Evolutionary conservation across 352 stramenopile species (phyloP), one percentile per base, ranked within the genome.

Genomic region (Phytopythium montanum): DNA sequence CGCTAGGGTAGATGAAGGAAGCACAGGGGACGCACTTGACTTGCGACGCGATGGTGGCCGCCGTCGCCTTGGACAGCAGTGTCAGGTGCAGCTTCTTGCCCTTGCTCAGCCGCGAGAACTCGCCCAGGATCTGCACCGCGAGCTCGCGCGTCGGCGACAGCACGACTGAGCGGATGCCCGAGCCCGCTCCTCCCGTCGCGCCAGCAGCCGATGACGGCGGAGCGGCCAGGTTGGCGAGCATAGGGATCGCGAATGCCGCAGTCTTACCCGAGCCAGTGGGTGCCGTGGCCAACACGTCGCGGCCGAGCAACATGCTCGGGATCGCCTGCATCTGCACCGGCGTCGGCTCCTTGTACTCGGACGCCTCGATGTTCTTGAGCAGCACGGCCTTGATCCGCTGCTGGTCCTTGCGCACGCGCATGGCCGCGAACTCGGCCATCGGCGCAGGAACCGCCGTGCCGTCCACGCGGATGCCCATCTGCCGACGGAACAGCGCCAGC

Each of bases 321-420:
- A 98, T 96, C 21, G 92, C 82, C 70, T 98, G 93, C 97, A 99
- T 99, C 74, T 99, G 98, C 65, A 99, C 98, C 4, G 97, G 81
- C 45, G 97, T 99, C 3, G 98, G 98, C 67, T 99, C 97, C 66
- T 98, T 98, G 91, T 98, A 99, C 63, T 93, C 82, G 26, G 87
- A 96, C 9, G 68, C 72, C 54, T 94, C 87, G 38, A 96, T 91
- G 66, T 94, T 96, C 38, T 83, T 72, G 25, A 96, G 68, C 18
- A 96, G 62, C 28, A 92, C 61, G 19, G 61, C 54, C 42, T 81
- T 85, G 68, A 94, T 81, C 46, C 77, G 72, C 58, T 93, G 73
- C 25, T 80, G 70, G 25, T 71, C 70, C 33, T 83, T 59, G 59
- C 65, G 72, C 65, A 89, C 54, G 21, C 75, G 81, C 82, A 95